Base-by-base conservation (phyloP, 139 green algal species). In the Chlamydomonas incerta region DNA sequence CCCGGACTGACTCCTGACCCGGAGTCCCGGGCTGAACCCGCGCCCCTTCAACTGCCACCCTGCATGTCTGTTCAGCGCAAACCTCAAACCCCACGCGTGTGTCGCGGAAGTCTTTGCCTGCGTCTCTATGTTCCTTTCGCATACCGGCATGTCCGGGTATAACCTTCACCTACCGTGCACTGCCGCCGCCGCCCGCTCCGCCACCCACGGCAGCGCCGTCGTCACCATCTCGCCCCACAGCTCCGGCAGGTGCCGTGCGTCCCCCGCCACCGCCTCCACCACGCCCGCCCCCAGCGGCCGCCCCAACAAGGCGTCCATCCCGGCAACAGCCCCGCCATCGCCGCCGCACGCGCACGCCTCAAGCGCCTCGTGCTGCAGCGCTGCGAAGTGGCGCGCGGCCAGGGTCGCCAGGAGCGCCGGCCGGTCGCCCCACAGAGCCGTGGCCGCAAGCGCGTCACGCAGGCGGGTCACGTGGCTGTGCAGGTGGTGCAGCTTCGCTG, bases 371-470 rank as follows among this genome's bases (percentile, higher is more conserved):
- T 50, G 3, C 62, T 60, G 35, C 75, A 83, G 8, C 28, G 26
- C 58, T 13, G 24, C 75, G 29, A 50, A 83, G 26, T 83, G 75
- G 14, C 24, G 60, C 1, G 15, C n/a, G 37, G 35, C 20, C 28
- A 83, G 60, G 34, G 37, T 2, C 60, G 33, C 37, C 29, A 83
- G 34, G 60, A 83, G 58, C 17, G 47, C 60, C 34, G 60, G 34
- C 14, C 60, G 75, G 28, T 83, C 75, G 11, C 37, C 31, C 75
- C 75, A 83, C 9, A 83, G 62, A 1, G 35, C 75, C 60, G 41
- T 72, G 0, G 13, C 37, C 37, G 37, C 37, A 1, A 83, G 60
- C 23, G 29, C 41, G 13, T 26, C 24, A 23, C 71, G 65, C 58
- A 83, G 34, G 26, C 28, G 28, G 26, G 31, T 21, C 24, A 83